Conservation (phyloP, 1,139 yeast genomes). For the Candida glucosophila region DNA sequence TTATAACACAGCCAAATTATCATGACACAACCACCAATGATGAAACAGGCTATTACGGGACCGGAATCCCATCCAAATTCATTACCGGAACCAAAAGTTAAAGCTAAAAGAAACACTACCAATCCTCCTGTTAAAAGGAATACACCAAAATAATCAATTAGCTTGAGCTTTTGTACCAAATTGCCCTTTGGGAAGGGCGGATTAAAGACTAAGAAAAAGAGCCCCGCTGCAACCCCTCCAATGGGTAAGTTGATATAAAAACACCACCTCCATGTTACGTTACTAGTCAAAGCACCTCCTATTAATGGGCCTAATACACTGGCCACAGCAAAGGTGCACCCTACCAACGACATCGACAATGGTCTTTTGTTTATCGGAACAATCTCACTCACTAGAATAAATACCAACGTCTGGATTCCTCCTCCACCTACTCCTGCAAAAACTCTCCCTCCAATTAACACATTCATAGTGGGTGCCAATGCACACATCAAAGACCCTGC, state of each 20-base stretch:
- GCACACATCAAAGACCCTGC: slow-evolving; percentile 37
- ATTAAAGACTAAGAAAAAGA: slow-evolving; percentile 19
- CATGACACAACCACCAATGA: slow-evolving; percentile 29
- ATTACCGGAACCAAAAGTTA: slow-evolving; percentile 33
- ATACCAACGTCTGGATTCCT: slow-evolving; percentile 32
- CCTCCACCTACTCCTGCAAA: slow-evolving; percentile 39
- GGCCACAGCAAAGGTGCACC: slow-evolving; percentile 31
- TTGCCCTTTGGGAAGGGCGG: slow-evolving; percentile 22
- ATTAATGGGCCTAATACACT: slow-evolving; percentile 49
- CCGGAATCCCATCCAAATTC: slow-evolving; percentile 44
- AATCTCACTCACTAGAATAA: slow-evolving; percentile 38
- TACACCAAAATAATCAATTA: slow-evolving; percentile 45
- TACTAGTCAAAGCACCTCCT: slow-evolving; percentile 42
- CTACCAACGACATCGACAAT: slow-evolving; percentile 32
- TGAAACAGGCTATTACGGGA: slow-evolving; percentile 37
- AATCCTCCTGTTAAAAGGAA: slow-evolving; percentile 35
- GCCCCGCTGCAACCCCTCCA: slow-evolving; percentile 23
- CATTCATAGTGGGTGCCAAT: slow-evolving; percentile 25
- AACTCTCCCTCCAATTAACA: slow-evolving; percentile 33
- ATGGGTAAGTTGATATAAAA: slow-evolving; percentile 22
- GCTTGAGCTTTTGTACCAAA: slow-evolving; percentile 22
- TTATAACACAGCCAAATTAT: slow-evolving; percentile 19
- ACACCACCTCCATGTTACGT: slow-evolving; percentile 38
- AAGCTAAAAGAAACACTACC: slow-evolving; percentile 36
- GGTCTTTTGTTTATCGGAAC: slow-evolving; percentile 30